Evolutionary conservation across 805 yeast species (phyloP).

Genomic region (Candida methanosorbosa): DNA sequence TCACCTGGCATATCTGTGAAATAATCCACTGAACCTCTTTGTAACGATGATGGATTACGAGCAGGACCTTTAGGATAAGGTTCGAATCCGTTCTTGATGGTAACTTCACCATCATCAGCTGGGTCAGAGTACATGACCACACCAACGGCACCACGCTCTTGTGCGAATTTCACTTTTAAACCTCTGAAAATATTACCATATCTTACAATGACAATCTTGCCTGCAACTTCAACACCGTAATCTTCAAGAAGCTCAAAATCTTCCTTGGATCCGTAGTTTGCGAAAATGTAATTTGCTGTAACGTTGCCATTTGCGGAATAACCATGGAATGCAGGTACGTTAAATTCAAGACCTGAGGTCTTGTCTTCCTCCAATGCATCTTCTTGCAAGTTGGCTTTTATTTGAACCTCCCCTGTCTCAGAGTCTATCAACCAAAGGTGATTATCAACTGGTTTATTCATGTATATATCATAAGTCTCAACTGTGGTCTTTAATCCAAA

Average conservation of each 20-base stretch:
- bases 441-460: constrained; percentile 42
- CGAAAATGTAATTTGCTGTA: constrained; percentile 45
- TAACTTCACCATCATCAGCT: constrained; percentile 49
- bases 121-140: constrained; percentile 52
- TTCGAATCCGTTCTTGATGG: constrained; percentile 44
- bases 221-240: constrained; percentile 34
- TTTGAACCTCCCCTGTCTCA: constrained; percentile 26
- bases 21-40: constrained; percentile 52
- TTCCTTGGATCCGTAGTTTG: constrained; percentile 47
- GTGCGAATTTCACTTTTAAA: constrained; percentile 52
- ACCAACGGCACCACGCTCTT: constrained; percentile 52
- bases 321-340: constrained; percentile 46
- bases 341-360: constrained; percentile 28
- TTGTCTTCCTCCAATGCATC: constrained; percentile 33
- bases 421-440: constrained; percentile 27
- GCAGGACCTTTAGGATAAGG: constrained; percentile 62
- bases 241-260: constrained; percentile 40
- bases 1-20: constrained; percentile 62
- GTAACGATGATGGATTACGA: constrained; percentile 50
- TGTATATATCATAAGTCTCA: constrained; percentile 50
- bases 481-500: constrained; percentile 41
- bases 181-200: constrained; percentile 44
- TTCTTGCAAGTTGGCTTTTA: constrained; percentile 43
- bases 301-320: constrained; percentile 60
- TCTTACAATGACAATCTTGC: constrained; percentile 53